phyloP scores from a whole-genome alignment of 345 rosid species.

The Acer saccharum region DNA sequence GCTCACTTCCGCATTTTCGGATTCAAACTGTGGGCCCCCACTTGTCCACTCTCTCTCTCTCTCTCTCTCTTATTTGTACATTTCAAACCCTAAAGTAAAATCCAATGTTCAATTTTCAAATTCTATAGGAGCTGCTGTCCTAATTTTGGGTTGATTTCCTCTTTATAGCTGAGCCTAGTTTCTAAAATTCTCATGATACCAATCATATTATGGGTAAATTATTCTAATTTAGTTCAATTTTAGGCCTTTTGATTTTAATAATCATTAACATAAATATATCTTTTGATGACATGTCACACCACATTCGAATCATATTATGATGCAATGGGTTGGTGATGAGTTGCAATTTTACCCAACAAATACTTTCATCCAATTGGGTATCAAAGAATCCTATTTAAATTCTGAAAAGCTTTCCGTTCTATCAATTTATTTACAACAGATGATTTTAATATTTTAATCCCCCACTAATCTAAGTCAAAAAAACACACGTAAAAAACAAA shows the following conservation, averaged over 20 bases:
- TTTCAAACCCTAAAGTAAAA: neutral
- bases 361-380: neutral
- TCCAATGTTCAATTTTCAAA: neutral
- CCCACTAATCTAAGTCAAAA: neutral
- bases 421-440: neutral
- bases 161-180: too few species aligned
- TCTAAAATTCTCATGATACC: too few species aligned
- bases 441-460: neutral
- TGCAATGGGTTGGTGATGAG: neutral
- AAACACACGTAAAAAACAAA: neutral
- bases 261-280: too few species aligned
- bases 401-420: neutral
- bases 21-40: slow-evolving; percentile 34
- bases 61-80: neutral
- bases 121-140: neutral
- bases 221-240: too few species aligned
- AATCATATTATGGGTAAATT: neutral
- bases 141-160: too few species aligned
- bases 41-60: slow-evolving; percentile 9
- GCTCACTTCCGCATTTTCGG: slow-evolving; percentile 24
- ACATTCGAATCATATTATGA: neutral
- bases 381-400: neutral
- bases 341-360: neutral
- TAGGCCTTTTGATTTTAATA: too few species aligned
- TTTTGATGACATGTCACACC: too few species aligned